Percentiles rank a stretch among this genome's conserved stretches.
phyloP scores from a whole-genome alignment of 345 rosid species.

The Gossypium stocksii region DNA sequence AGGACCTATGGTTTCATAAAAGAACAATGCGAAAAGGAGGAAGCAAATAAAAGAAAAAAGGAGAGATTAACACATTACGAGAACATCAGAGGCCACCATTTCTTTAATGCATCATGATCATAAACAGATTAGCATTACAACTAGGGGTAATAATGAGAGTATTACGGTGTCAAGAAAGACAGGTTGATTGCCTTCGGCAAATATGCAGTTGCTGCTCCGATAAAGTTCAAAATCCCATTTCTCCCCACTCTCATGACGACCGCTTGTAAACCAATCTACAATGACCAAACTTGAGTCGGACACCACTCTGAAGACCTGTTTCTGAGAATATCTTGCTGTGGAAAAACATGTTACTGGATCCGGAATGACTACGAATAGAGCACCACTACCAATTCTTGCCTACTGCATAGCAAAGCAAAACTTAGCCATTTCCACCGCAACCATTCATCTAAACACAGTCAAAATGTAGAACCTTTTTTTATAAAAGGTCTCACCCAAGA shows the following conservation, averaged over 20 bases:
- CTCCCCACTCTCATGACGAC: constrained; percentile 85
- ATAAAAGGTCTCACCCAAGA: not conserved
- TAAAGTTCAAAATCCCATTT: constrained; percentile 86
- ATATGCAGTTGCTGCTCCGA: constrained; percentile 74
- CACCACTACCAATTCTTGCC: constrained; percentile 67
- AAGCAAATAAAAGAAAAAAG: not conserved
- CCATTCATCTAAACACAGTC: not conserved
- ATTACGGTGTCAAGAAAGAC: constrained; percentile 76
- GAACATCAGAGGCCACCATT: not conserved
- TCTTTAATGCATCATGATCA: not conserved
- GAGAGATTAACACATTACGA: not conserved
- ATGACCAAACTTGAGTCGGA: constrained; percentile 66
- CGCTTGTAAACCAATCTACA: constrained; percentile 96
- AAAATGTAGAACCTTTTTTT: not conserved
- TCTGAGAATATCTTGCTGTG: constrained; percentile 77
- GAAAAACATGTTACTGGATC: constrained; percentile 95
- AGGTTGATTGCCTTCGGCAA: constrained; percentile 50
- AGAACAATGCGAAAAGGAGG: not conserved
- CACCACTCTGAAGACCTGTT: constrained; percentile 65
- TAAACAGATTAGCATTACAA: not conserved
- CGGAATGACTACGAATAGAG: constrained; percentile 71
- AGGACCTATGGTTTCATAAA: constrained; percentile 41
- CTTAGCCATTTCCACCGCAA: constrained; percentile 15
- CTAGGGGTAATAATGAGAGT: not conserved
- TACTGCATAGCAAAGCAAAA: constrained; percentile 39